Base-by-base conservation (phyloP, 1,284 basidiomycete species). In the Boletus hoseneyae region DNA sequence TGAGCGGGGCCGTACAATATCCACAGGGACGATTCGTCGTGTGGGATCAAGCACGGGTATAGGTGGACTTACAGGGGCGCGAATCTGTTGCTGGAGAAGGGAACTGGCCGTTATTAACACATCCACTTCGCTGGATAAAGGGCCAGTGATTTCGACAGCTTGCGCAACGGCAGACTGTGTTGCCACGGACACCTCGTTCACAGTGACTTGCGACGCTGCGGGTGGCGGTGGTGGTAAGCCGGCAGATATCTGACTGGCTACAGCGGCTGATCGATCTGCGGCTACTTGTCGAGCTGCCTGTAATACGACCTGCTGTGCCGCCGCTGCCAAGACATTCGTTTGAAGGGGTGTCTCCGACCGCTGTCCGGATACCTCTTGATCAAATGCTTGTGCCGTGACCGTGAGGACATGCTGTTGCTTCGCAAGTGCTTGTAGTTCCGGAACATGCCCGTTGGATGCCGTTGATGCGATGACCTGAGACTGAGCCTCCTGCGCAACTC, bases 391-490 rank as follows among this genome's bases (percentile, higher is more conserved):
- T 13, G 87, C 84, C 4, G 88, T 87, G 51, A 85, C 77, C 34
- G 85, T 85, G 42, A 90, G 74, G 48, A 90, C 85, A 57, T 87
- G 82, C 59, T 87, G 86, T 70, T 90, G 88, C 65, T 87, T 87
- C 36, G 79, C 84, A 48, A 90, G 76, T 13, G 81, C 79, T 61
- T 85, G 77, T 18, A 87, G 63, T 57, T 84, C 78, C 21, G 71
- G 70, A 15, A 69, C 72, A 27, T 69, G 64, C 51, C 78, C 74
- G 47, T 73, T 74, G 21, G 76, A 71, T 36, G 66, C 42, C 41
- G 62, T 73, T 25, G 78, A 75, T 7, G 74, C 73, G 37, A 83
- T 77, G 30, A 82, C 76, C 61, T 86, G 84, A 12, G 79, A 80
- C 56, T 85, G 81, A 3, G 83, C 81, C 62, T 85, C 82, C 63